phyloP scores from a whole-genome alignment of 2,329 filamentous ascomycete species.

The Coleophoma eucalyptorum region DNA sequence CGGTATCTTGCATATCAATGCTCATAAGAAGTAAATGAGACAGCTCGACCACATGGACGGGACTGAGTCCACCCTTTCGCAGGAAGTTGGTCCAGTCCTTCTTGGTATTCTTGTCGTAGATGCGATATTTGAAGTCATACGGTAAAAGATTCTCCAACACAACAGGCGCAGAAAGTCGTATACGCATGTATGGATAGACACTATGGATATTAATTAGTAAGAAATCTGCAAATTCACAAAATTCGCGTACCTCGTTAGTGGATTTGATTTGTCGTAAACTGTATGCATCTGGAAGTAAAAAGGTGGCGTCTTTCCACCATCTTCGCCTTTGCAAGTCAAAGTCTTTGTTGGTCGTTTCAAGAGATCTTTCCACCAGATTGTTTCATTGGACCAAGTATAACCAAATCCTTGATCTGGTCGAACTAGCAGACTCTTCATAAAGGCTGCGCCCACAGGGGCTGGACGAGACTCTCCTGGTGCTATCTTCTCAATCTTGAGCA shows the following conservation, averaged over 20 bases:
- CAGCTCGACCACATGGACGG: conserved; percentile 93
- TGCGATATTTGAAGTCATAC: conserved; percentile 98
- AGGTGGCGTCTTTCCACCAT: conserved; percentile 69
- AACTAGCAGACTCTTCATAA: conserved; percentile 81
- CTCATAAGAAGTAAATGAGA: conserved; percentile 91
- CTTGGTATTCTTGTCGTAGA: conserved; percentile 97
- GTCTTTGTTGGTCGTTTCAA: conserved; percentile 81
- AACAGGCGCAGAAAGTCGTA: conserved; percentile 87
- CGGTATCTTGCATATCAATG: conserved; percentile 93
- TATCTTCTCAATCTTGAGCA: conserved; percentile 98
- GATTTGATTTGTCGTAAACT: conserved; percentile 77
- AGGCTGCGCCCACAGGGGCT: conserved; percentile 88
- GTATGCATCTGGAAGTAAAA: conserved; percentile 98
- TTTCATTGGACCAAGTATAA: conserved; percentile 89
- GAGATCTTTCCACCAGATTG: conserved; percentile 89
- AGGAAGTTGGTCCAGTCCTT: conserved; percentile 99
- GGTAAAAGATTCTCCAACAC: conserved; percentile 93
- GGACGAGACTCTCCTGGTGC: conserved; percentile 86
- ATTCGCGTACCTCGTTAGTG: conserved; percentile 61
- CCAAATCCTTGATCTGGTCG: conserved; percentile 95
- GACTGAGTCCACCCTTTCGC: conserved; percentile 92
- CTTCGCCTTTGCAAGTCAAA: conserved; percentile 83
- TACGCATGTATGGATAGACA: conserved; percentile 89
- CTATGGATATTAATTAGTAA: conserved; percentile 38
- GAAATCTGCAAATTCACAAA: neutral